Percentiles rank a stretch among this genome's conserved stretches.
These are phyloP conservation scores for Schizopora paradoxa DNA, from an alignment of 1,284 basidiomycete genomes.

Conservation along the genomic window DNA sequence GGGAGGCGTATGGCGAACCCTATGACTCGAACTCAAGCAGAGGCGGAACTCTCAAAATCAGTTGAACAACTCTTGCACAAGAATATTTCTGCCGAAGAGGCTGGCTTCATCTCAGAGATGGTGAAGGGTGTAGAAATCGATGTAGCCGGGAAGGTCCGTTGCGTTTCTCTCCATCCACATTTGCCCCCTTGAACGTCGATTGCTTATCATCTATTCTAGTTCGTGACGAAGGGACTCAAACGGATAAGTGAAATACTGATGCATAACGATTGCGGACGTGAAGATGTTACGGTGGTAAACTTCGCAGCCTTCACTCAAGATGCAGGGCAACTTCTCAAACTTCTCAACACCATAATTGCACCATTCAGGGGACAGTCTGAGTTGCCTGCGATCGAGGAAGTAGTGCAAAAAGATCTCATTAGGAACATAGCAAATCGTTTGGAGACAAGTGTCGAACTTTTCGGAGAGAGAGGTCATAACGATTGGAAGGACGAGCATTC, in stretches of 20 bases:
- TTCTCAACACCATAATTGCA: conserved; percentile 61
- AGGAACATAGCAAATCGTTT: conserved; percentile 19
- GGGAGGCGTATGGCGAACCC: conserved; percentile 58
- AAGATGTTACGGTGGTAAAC: conserved; percentile 24
- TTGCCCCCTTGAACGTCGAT: not conserved
- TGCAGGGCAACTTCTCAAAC: conserved; percentile 62
- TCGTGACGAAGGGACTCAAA: conserved; percentile 68
- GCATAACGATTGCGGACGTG: conserved; percentile 30
- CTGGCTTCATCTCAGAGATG: conserved; percentile 75
- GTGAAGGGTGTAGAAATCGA: conserved; percentile 57
- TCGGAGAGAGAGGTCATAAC: too few relatives aligned
- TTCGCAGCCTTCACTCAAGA: conserved; percentile 41
- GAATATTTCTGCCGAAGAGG: conserved; percentile 67
- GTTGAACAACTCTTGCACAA: conserved; percentile 63
- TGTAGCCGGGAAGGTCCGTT: conserved; percentile 60
- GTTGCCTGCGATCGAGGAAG: conserved; percentile 45
- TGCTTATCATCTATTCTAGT: conserved; percentile 36
- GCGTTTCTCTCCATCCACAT: too few relatives aligned
- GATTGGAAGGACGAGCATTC: too few relatives aligned
- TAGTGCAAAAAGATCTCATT: conserved; percentile 53
- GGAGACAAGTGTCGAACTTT: too few relatives aligned
- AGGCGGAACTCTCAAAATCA: conserved; percentile 54
- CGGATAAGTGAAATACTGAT: conserved; percentile 56
- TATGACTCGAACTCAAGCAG: conserved; percentile 45
- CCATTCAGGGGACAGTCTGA: conserved; percentile 46